Conservation (phyloP, 2,329 filamentous ascomycete species). For the Sporothrix brasiliensis region DNA sequence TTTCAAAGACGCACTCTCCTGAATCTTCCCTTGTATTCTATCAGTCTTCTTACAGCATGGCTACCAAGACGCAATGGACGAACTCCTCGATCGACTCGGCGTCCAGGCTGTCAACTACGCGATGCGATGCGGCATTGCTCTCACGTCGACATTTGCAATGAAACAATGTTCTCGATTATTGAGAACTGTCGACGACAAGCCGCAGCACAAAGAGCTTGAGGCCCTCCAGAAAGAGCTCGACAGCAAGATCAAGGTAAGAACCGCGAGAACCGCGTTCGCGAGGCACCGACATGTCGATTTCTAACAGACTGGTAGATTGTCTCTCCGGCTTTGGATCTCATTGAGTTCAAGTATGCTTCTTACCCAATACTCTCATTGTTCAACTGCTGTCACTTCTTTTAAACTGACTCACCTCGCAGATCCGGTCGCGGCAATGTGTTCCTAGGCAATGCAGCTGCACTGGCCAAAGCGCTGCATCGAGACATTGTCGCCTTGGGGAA, state of each 20-base stretch:
- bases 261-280: not conserved
- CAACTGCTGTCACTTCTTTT: not conserved
- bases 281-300: not conserved
- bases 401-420: constrained; percentile 37
- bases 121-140: constrained; percentile 80
- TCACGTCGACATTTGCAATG: constrained; percentile 85
- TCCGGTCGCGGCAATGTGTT: constrained; percentile 58
- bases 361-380: too few relatives aligned
- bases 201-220: constrained; percentile 68
- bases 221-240: constrained; percentile 73
- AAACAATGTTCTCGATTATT: constrained; percentile 77
- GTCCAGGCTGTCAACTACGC: constrained; percentile 88
- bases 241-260: constrained; percentile 74
- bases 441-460: constrained; percentile 79
- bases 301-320: constrained; percentile 62
- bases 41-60: not conserved
- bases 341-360: constrained; percentile 74
- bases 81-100: constrained; percentile 57
- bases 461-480: constrained; percentile 80
- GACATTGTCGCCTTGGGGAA: constrained; percentile 81
- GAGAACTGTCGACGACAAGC: constrained; percentile 72
- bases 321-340: constrained; percentile 87
- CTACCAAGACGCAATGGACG: constrained; percentile 63
- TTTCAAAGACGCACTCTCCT: not conserved
- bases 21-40: not conserved